Base-by-base conservation (phyloP, 345 rosid species). In the Pistacia integerrima region DNA sequence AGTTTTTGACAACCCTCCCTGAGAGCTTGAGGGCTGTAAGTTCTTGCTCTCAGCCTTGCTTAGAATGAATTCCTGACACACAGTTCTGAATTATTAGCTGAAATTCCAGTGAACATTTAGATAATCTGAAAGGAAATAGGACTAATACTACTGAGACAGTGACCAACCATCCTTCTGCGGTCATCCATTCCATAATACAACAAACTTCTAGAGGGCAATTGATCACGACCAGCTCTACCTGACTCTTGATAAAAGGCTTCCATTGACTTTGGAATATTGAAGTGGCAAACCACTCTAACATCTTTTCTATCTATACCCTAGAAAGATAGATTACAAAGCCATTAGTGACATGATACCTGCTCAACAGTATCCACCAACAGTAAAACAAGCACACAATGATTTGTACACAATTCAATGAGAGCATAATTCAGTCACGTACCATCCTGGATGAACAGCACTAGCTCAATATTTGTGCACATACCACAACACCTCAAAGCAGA, bases 161-260 rank as follows among this genome's bases (percentile, higher is more conserved):
- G 46, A 80, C 82, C 74, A 69, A 96, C 99, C 97, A 92, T 93
- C 86, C 82, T 91, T 81, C 84, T 91, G 75, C 92, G 88, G 79
- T 96, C 99, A 78, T 93, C 98, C 10, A 90, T 81, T 77, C 99
- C 98, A 81, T 96, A 93, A 87, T 96, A 96, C 82, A 96, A 81
- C 73, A 96, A 69, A 83, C 99, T 93, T 82, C 85, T 84, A 20
- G 92, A 92, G 28, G 94, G 92, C 85, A 87, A 72, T 69, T 96
- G 98, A 90, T 96, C 98, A 20, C 98, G 97, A 70, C 99, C 98
- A 56, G 97, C 99, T 87, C 99, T 89, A 64, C 99, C 99, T 8
- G 99, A 96, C 78, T 96, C 99, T 88, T 96, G 99, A 82, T 96
- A 96, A 81, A 96, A 96, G 74, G 93, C 87, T 85, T 96, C 98